These are phyloP conservation scores for Globisporangium spiculum DNA, from an alignment of 352 stramenopile genomes.

Conservation along the genomic window DNA sequence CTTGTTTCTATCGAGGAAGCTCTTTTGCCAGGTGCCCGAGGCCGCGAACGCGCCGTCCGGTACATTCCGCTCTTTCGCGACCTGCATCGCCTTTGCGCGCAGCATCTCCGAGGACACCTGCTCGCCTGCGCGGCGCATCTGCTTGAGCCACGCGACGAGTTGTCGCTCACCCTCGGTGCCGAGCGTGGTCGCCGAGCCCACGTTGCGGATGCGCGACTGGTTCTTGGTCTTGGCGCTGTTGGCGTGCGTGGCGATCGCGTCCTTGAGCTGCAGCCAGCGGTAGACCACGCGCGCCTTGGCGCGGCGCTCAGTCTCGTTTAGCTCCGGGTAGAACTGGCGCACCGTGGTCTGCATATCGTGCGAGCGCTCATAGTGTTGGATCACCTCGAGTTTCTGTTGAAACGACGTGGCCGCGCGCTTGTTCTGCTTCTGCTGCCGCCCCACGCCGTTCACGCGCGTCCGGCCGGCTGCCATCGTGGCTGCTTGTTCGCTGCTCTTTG, in stretches of 20 bases:
- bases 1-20: slow-evolving; percentile 13
- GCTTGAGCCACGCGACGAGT: slow-evolving; percentile 12
- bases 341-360: slow-evolving; percentile 13
- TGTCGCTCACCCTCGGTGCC: slow-evolving; percentile 9
- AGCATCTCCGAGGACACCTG: slow-evolving; percentile 16
- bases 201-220: slow-evolving; percentile 13
- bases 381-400: slow-evolving; percentile 17
- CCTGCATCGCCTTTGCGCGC: slow-evolving; percentile 4
- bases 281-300: slow-evolving; percentile 18
- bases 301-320: slow-evolving; percentile 9
- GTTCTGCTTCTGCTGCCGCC: slow-evolving; percentile 17
- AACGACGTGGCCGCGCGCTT: slow-evolving; percentile 19
- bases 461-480: background rate
- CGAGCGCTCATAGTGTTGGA: slow-evolving; percentile 13
- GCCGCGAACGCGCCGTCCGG: slow-evolving; percentile 12
- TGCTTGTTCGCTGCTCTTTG: slow-evolving; percentile 1
- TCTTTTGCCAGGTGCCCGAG: slow-evolving; percentile 17
- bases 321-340: slow-evolving; percentile 12
- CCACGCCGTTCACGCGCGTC: slow-evolving; percentile 8
- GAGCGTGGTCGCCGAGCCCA: slow-evolving; percentile 15
- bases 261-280: slow-evolving; percentile 15
- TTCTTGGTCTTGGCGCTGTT: slow-evolving; percentile 18
- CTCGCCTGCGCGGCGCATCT: background rate
- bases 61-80: slow-evolving; percentile 9
- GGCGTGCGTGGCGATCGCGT: slow-evolving; percentile 12